Base-by-base conservation (phyloP, 108 stramenopile genomes). In the Poteriospumella lacustris region DNA sequence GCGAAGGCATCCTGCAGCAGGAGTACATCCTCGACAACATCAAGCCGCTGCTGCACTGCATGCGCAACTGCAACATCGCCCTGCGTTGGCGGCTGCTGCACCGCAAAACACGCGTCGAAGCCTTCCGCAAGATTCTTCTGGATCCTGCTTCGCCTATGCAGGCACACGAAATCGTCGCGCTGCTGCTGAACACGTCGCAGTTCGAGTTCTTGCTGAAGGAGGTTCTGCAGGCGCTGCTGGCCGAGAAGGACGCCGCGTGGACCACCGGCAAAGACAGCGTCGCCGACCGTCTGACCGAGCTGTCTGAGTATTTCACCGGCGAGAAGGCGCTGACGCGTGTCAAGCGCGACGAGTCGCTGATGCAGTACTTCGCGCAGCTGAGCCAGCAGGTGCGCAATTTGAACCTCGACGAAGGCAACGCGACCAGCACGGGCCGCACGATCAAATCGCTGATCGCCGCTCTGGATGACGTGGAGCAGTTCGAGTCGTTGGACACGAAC, bases 21-120 rank as follows among this genome's bases (percentile, higher is more conserved):
- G 39, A 73, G 33, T 87, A 80, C 58, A 78, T 91, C 5, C 72
- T 88, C 60, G 87, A 88, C 44, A 75, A 88, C 68, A 44, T 78
- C 9, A 44, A 79, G 41, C 78, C 76, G 19, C 60, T 91, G 68
- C 68, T 89, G 43, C 73, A 86, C 58, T 81, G 79, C 69, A 40
- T 87, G 59, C 58, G 87, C 2, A 47, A 78, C 36, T 84, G 82
- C 76, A 91, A 91, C 77, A 80, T 86, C 43, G 83, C 84, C 2
- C 76, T 87, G 36, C 77, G 89, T 24, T 91, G 90, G 90, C 76
- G 89, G 1, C 59, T 91, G 44, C 85, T 91, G n/a, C 90, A 91
- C 77, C 88, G 88, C 1, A 62, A 80, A 56, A 29, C 76, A 0
- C 5, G 38, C 28, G 2, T 24, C 68, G 56, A 64, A 42, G 52